Conservation (phyloP, 2,329 filamentous ascomycete genomes). For the Pseudogymnoascus sp. region DNA sequence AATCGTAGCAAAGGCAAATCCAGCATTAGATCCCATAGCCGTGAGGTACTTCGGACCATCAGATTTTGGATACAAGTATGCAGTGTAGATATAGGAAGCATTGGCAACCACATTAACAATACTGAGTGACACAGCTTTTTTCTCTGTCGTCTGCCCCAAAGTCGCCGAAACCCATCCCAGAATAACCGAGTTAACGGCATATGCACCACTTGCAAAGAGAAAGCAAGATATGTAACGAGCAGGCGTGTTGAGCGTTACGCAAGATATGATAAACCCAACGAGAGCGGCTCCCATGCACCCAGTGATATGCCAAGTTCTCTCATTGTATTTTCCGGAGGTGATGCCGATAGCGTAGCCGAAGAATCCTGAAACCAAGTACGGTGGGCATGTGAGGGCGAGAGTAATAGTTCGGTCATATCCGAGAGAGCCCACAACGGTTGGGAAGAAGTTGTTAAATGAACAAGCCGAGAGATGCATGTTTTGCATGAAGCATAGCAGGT, state of each 20-base stretch:
- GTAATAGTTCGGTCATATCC: slow-evolving; percentile 37
- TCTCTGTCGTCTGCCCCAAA: slow-evolving; percentile 18
- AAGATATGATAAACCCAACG: slow-evolving; percentile 26
- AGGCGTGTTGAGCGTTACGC: slow-evolving; percentile 22
- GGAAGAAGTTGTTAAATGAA: slow-evolving; percentile 37
- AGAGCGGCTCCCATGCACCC: slow-evolving; percentile 24
- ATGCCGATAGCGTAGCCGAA: slow-evolving; percentile 17
- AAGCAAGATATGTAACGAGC: slow-evolving; percentile 28
- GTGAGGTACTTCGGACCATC: slow-evolving; percentile 28
- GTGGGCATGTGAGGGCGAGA: slow-evolving; percentile 34
- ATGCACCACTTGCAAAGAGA: slow-evolving; percentile 26
- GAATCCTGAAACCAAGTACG: slow-evolving; percentile 21
- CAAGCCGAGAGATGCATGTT: slow-evolving; percentile 38
- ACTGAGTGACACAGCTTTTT: slow-evolving; percentile 18
- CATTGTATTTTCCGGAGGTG: slow-evolving; percentile 23
- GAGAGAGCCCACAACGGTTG: slow-evolving; percentile 37
- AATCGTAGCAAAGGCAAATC: slow-evolving; percentile 29
- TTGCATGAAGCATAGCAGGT: slow-evolving; percentile 37
- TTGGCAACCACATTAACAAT: slow-evolving; percentile 17
- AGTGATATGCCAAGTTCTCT: slow-evolving; percentile 29
- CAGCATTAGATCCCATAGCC: slow-evolving; percentile 27
- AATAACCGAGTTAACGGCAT: slow-evolving; percentile 27
- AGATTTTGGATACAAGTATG: slow-evolving; percentile 21
- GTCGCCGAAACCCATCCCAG: slow-evolving; percentile 20
- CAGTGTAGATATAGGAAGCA: slow-evolving; percentile 18